Conservation (phyloP, 2,329 filamentous ascomycete species). For the Aspergillus flavus region DNA sequence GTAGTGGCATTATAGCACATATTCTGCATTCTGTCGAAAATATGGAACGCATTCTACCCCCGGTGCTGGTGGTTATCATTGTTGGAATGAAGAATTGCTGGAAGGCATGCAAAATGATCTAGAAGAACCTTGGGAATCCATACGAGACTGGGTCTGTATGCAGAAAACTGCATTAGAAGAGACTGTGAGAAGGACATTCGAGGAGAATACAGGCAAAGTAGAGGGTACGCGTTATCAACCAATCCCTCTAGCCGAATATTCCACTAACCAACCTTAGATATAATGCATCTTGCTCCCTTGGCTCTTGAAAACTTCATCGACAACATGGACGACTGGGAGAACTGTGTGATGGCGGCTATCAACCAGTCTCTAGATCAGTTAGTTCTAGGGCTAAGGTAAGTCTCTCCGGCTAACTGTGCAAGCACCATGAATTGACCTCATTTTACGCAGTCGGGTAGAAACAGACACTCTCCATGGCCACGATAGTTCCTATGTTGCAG, state of each 20-base stretch:
- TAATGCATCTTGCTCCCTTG: constrained; percentile 1
- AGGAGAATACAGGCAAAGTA: not conserved
- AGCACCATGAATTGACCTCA: not conserved
- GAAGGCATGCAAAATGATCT: not conserved
- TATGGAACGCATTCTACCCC: constrained; percentile 14
- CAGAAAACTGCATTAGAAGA: not conserved
- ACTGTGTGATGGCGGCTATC: constrained; percentile 8
- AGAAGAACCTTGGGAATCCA: not conserved
- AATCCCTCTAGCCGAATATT: not conserved
- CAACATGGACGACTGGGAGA: constrained; percentile 1
- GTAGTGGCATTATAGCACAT: constrained; percentile 16
- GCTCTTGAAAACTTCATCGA: constrained; percentile 2
- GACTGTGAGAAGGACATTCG: not conserved
- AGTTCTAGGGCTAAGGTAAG: constrained; percentile 3
- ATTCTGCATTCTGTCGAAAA: constrained; percentile 21
- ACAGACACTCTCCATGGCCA: constrained; percentile 12
- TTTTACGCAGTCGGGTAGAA: constrained; percentile 2
- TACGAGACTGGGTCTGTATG: not conserved
- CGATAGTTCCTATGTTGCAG: constrained; percentile 16
- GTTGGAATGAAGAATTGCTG: constrained; percentile 23
- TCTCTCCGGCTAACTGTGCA: not conserved
- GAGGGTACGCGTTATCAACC: not conserved
- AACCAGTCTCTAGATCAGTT: not conserved
- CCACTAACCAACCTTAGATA: not conserved
- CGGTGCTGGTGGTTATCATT: not conserved